phyloP scores from a whole-genome alignment of 2,329 filamentous ascomycete genomes.

The Myriangium duriaei region DNA sequence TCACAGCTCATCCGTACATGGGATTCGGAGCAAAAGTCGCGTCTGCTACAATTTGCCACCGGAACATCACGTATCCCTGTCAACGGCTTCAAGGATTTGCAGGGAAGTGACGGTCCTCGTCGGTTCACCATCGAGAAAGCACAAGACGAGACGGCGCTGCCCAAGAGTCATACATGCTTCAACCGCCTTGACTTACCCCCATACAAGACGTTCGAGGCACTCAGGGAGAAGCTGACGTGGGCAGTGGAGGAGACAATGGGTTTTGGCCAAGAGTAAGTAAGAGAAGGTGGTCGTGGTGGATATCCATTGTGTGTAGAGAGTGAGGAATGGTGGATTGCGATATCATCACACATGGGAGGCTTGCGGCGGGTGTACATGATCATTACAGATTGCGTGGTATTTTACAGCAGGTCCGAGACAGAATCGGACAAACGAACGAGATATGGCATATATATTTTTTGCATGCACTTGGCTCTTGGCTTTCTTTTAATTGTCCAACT shows the following conservation, averaged over 20 bases:
- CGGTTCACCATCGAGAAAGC: conserved; percentile 98
- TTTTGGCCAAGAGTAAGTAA: conserved; percentile 88
- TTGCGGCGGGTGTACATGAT: no score
- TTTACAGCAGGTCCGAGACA: no score
- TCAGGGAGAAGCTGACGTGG: conserved; percentile 85
- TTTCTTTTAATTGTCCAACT: no score
- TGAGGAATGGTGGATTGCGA: no score
- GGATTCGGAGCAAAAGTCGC: conserved; percentile 97
- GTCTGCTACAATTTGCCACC: conserved; percentile 90
- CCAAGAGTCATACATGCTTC: conserved; percentile 98
- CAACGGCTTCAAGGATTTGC: conserved; percentile 98
- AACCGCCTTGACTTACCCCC: conserved; percentile 91
- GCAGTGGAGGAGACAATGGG: conserved; percentile 98
- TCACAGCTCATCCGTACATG: conserved; percentile 68
- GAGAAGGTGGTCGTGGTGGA: no score
- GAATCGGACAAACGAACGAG: no score
- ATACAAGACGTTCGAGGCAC: conserved; percentile 76
- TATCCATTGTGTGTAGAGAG: no score
- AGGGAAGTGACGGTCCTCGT: conserved; percentile 89
- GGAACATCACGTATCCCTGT: conserved; percentile 96
- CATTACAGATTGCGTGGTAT: no score
- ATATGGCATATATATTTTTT: no score
- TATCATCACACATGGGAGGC: no score
- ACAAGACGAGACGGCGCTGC: conserved; percentile 77
- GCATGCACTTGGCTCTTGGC: no score